Evolutionary conservation across 257 asterid genomes (phyloP).

Genomic region (Fraxinus quadrangulata): DNA sequence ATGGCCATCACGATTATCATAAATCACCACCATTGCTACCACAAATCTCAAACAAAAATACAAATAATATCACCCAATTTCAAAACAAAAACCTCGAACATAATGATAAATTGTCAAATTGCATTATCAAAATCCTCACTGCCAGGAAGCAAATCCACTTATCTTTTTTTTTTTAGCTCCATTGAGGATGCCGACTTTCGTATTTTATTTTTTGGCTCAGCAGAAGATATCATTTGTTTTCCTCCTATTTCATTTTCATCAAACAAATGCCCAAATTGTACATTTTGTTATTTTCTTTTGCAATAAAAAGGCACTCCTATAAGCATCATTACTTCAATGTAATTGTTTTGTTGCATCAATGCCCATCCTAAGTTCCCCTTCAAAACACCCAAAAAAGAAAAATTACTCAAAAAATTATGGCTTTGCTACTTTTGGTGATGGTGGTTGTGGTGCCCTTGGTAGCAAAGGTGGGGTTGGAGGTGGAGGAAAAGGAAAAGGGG

Average conservation of each 20-base stretch:
- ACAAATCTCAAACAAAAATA: too few relatives aligned
- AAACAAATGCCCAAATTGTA: conserved; percentile 90
- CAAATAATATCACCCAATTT: too few relatives aligned
- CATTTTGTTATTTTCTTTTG: conserved; percentile 93
- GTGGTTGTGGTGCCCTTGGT: too few relatives aligned
- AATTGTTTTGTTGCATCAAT: conserved; percentile 89
- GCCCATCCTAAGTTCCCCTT: conserved; percentile 99
- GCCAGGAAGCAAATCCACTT: conserved; percentile 72
- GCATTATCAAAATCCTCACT: conserved; percentile 82
- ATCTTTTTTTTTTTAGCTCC: conserved; percentile 30
- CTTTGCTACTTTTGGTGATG: too few relatives aligned
- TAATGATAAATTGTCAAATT: neutral
- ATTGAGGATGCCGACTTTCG: conserved; percentile 47
- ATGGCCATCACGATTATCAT: too few relatives aligned
- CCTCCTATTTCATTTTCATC: conserved; percentile 48
- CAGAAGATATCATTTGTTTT: conserved; percentile 8
- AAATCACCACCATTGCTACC: too few relatives aligned
- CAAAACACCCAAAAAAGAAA: neutral
- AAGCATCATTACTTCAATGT: conserved; percentile 84
- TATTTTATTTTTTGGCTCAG: conserved; percentile 43
- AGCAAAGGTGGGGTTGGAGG: too few relatives aligned
- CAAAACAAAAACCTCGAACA: too few relatives aligned
- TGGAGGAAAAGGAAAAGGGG: too few relatives aligned
- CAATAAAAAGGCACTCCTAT: conserved; percentile 73
- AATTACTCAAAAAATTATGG: neutral